Evolutionary conservation across 257 asterid genomes (phyloP).

Genomic region (Scutellaria baicalensis): DNA sequence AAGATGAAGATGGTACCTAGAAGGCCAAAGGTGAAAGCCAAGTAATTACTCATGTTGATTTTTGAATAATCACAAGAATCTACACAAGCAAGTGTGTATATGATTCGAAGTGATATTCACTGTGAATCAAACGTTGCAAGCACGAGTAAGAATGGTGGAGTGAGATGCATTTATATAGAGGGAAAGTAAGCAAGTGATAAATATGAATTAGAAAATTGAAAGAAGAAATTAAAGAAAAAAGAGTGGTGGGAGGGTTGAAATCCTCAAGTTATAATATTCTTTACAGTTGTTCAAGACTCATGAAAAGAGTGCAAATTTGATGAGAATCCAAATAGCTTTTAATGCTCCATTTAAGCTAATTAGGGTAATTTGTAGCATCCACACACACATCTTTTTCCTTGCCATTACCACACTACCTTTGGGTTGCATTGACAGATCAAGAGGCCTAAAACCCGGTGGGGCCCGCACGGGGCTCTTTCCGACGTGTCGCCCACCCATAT

Average conservation of each 20-base stretch:
- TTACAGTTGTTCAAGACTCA: constrained; percentile 42
- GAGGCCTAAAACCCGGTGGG: constrained; percentile 3
- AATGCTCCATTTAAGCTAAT: constrained; percentile 29
- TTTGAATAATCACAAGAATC: too few relatives aligned
- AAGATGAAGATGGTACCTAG: constrained; percentile 16
- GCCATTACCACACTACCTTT: background rate
- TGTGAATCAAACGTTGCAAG: background rate
- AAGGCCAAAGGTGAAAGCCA: constrained; percentile 37
- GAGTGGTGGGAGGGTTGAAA: constrained; percentile 15
- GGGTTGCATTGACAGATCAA: background rate
- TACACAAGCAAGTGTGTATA: too few relatives aligned
- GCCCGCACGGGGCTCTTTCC: constrained; percentile 11
- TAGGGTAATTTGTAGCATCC: constrained; percentile 10
- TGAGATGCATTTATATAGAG: constrained; percentile 30
- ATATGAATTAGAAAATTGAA: background rate
- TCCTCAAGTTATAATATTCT: background rate
- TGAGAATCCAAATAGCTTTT: constrained; percentile 12
- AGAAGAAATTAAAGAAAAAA: background rate
- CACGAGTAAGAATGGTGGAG: background rate
- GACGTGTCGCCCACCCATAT: constrained; percentile 53
- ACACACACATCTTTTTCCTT: background rate
- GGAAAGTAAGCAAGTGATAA: background rate
- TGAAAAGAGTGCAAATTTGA: constrained; percentile 9
- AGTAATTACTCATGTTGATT: constrained; percentile 15
- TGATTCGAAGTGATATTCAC: too few relatives aligned